A percentile compares a stretch with the other conserved stretches of the same genome.
Conservation (phyloP, 1,284 basidiomycete species). For the Pseudozyma sp. region DNA sequence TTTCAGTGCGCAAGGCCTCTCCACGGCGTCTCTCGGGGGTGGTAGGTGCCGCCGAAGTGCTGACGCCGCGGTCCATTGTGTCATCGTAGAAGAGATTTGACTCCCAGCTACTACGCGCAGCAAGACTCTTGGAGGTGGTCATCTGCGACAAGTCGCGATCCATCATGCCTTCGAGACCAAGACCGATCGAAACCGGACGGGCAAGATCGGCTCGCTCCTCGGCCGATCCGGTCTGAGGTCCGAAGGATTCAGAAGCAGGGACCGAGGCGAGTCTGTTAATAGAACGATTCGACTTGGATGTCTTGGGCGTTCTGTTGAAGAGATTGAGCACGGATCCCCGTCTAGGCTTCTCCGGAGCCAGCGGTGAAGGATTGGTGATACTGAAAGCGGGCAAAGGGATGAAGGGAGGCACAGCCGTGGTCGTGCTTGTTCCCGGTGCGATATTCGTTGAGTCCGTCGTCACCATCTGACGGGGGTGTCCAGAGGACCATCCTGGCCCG, state of each 20-base stretch:
- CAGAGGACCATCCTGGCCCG: slow-evolving; percentile 3
- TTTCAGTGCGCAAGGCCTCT: slow-evolving; percentile 15
- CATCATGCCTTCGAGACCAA: slow-evolving; percentile 43
- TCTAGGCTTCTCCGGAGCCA: slow-evolving; percentile 31
- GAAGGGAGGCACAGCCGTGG: background rate
- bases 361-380: slow-evolving; percentile 36
- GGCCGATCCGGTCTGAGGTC: background rate
- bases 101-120: slow-evolving; percentile 57
- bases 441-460: slow-evolving; percentile 13
- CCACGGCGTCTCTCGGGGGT: slow-evolving; percentile 29
- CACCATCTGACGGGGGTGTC: slow-evolving; percentile 18
- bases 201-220: slow-evolving; percentile 6
- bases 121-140: slow-evolving; percentile 41
- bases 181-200: slow-evolving; percentile 35
- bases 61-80: slow-evolving; percentile 26
- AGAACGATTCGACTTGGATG: slow-evolving; percentile 20
- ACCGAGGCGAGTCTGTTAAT: slow-evolving; percentile 18
- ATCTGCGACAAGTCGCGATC: slow-evolving; percentile 42
- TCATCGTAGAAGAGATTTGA: slow-evolving; percentile 54
- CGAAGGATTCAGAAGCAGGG: background rate
- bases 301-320: slow-evolving; percentile 18
- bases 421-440: slow-evolving; percentile 1
- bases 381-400: slow-evolving; percentile 25
- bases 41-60: slow-evolving; percentile 19
- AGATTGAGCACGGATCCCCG: slow-evolving; percentile 32